A percentile compares a stretch with the other conserved stretches of the same genome.
Evolutionary conservation across 495 filamentous ascomycete genomes (phyloP).

Genomic region (Viridothelium virens): DNA sequence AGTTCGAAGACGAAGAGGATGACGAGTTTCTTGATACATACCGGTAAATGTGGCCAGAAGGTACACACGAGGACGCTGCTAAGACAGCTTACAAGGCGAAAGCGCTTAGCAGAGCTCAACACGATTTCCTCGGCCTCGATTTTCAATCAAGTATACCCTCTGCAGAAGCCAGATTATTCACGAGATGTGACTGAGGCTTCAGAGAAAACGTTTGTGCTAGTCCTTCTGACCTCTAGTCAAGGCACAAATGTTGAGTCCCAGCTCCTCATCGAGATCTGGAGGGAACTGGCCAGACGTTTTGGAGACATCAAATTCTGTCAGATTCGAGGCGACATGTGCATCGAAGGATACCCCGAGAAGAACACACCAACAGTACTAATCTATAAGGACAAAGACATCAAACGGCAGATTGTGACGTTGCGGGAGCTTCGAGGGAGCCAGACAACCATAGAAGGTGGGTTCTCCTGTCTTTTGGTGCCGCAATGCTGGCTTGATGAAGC

Average conservation of each 20-base stretch:
- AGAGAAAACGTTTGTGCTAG: constrained; percentile 62
- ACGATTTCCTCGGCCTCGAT: constrained; percentile 63
- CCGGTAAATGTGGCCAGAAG: constrained; percentile 37
- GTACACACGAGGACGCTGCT: not conserved
- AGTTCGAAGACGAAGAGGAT: constrained; percentile 90
- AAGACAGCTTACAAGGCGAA: constrained; percentile 46
- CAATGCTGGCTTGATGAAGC: not conserved
- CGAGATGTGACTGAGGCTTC: constrained; percentile 91
- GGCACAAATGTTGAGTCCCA: constrained; percentile 76
- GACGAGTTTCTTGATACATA: constrained; percentile 84
- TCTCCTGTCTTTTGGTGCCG: not conserved
- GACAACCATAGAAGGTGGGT: constrained; percentile 58
- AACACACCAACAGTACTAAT: constrained; percentile 93
- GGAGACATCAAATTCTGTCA: constrained; percentile 97
- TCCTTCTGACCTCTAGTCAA: constrained; percentile 72
- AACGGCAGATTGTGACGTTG: constrained; percentile 79
- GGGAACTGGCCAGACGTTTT: constrained; percentile 69
- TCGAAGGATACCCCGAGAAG: constrained; percentile 89
- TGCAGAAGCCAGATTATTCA: constrained; percentile 88
- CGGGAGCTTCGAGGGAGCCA: constrained; percentile 62
- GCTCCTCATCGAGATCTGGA: constrained; percentile 79
- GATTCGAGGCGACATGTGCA: constrained; percentile 85
- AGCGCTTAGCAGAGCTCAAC: constrained; percentile 73
- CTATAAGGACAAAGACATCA: constrained; percentile 86
- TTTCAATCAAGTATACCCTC: constrained; percentile 82